Evolutionary conservation across 2,329 filamentous ascomycete genomes (phyloP), one percentile per base, ranked within the genome.

Genomic region (Amylocarpus encephaloides): DNA sequence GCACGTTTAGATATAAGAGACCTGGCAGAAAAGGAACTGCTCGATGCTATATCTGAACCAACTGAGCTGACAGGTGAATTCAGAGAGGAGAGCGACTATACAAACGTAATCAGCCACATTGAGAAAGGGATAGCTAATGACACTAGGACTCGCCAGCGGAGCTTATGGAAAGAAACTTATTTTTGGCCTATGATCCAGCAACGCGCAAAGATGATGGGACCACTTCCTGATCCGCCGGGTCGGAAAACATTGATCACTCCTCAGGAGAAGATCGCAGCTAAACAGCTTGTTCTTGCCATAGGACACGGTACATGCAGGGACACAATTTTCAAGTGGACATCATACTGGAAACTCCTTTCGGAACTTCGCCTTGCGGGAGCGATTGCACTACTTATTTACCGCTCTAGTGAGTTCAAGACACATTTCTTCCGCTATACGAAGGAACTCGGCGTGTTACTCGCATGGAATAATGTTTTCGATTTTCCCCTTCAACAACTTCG

Each of bases 171-270:
- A 49, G 51, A 58, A 42, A 56, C 54, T n/a, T 58, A 53, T 39
- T 58, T 30, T 39, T 58, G 41, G 56, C 51, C 41, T 43, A 58
- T 58, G 46, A 56, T 58, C 32, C 33, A 58, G 42, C 35, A 56
- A 47, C 32, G 49, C 11, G 47, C 49, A 1, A 57, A 55, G 43
- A 57, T 57, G 45, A 55, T 57, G 47, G 43, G 56, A 16, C 48
- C 34, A 43, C 50, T 59, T 44, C 52, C 54, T 48, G 43, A 15
- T 16, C 18, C 43, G 3, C 35, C 48, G 16, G 46, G 52, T 10
- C 49, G 6, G 7, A 55, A 54, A 43, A 44, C 43, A 33, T 10
- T 44, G 0, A 55, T 57, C 16, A 55, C 54, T 46, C 52, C 45
- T 9, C 35, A 59, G 43, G 56, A 59, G 48, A 59, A 54, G 15